Percentiles rank a stretch among this genome's conserved stretches.
Conservation (phyloP, 305 asterid species). For the Rubia peregrina region DNA sequence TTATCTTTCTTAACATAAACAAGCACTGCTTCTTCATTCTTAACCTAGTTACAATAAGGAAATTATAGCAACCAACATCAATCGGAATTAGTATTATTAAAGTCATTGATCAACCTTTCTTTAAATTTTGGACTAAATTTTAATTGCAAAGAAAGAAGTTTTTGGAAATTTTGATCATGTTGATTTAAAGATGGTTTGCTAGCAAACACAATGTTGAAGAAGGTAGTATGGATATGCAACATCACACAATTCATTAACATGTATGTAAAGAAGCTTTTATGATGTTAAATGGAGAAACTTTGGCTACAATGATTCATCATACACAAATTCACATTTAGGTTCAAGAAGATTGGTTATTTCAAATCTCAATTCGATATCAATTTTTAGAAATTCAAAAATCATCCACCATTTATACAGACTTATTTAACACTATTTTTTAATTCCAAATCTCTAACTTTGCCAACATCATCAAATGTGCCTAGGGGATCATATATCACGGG, state of each 20-base stretch:
- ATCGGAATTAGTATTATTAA: neutral
- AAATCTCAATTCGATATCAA: neutral
- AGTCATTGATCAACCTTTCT: neutral
- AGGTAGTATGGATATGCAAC: neutral
- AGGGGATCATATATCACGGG: conserved; percentile 89
- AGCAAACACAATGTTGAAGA: neutral
- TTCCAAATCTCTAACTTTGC: conserved; percentile 65
- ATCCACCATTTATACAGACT: too few relatives aligned
- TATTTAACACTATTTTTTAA: too few relatives aligned
- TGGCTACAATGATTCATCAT: neutral
- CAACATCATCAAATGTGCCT: conserved; percentile 57
- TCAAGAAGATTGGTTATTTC: neutral
- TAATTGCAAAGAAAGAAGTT: neutral
- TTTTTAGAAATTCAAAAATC: neutral
- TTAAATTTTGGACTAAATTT: too few relatives aligned
- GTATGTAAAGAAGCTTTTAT: neutral
- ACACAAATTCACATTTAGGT: neutral
- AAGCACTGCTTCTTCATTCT: conserved; percentile 83
- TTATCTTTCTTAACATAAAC: conserved; percentile 86
- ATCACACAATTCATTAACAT: neutral
- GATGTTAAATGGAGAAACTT: neutral
- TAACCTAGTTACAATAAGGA: conserved; percentile 42
- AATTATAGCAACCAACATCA: neutral
- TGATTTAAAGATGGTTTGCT: neutral
- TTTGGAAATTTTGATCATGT: neutral